Percentiles rank a stretch among this genome's conserved stretches.
Conservation (phyloP, 768 basidiomycete genomes). For the Tricholoma matsutake region DNA sequence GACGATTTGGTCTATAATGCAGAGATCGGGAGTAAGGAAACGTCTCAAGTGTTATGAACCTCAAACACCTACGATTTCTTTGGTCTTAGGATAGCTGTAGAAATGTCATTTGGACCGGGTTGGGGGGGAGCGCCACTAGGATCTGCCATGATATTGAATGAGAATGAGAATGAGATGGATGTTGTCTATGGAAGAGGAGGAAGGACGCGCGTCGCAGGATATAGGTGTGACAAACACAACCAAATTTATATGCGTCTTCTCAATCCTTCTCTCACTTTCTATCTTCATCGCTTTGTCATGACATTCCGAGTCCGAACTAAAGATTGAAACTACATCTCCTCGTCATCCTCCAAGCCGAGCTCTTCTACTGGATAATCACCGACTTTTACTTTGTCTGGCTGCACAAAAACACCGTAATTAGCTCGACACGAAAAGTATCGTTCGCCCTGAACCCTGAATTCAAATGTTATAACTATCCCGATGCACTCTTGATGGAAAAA, state of each 20-base stretch:
- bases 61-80: slow-evolving; percentile 90
- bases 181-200: slow-evolving; percentile 14
- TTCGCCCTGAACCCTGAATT: slow-evolving; percentile 71
- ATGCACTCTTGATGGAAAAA: slow-evolving; percentile 1
- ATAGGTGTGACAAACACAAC: slow-evolving; percentile 20
- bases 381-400: slow-evolving; percentile 73
- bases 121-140: slow-evolving; percentile 81
- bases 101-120: slow-evolving; percentile 85
- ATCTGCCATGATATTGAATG: slow-evolving; percentile 54
- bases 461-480: neutral
- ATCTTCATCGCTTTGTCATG: slow-evolving; percentile 10
- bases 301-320: no score
- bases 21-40: slow-evolving; percentile 18
- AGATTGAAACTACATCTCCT: slow-evolving; percentile 80
- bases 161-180: slow-evolving; percentile 8
- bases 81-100: slow-evolving; percentile 92
- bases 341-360: slow-evolving; percentile 62
- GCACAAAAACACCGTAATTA: slow-evolving; percentile 83
- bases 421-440: slow-evolving; percentile 80
- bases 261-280: slow-evolving; percentile 24
- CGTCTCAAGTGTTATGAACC: slow-evolving; percentile 5
- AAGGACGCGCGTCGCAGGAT: slow-evolving; percentile 40
- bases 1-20: slow-evolving; percentile 79
- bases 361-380: slow-evolving; percentile 90
- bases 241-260: slow-evolving; percentile 17